Base-by-base conservation (phyloP, 2,329 filamentous ascomycete genomes). In the Beauveria bassiana region DNA sequence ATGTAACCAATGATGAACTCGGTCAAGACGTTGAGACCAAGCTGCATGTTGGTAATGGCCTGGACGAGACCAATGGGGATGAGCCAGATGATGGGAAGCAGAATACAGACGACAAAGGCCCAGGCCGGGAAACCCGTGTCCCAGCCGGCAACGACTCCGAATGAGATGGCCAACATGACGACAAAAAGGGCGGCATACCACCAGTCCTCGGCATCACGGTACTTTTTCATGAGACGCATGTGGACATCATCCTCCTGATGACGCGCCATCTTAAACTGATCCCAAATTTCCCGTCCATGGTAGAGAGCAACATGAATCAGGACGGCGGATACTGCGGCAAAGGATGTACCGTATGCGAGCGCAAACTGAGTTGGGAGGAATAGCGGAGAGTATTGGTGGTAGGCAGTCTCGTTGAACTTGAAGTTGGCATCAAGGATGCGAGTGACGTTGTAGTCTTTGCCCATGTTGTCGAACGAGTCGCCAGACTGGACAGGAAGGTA, bases 1-100 rank as follows among this genome's bases (percentile, higher is more conserved):
- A 90, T 87, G 72, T 90, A 90, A 6, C 88, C 88, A 63, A 88
- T 81, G 63, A 91, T 81, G 67, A 87, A 89, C 70, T 90, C 87
- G n/a, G 86, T 88, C 62, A 90, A 73, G 20, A 91, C 86, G 66
- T 89, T 89, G 24, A 90, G 77, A 5, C 86, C 86, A 4, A 89
- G 77, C 69, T 86, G 82, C 57, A 82, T 81, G 70, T 86, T 85
- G 47, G 83, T 84, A 61, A 85, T 81, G 61, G 81, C 84, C 68
- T 86, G 82, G 52, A 86, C 78, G 65, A 87, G 80, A 56, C 84
- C 84, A 59, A 85, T 81, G 10, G 84, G 84, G 26, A 86, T 78
- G 57, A 83, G 77, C 81, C 83, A 86, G 40, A 86, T 68, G 42
- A 85, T 70, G 3, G 83, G 81, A 28, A 86, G 78, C 38, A 83